Evolutionary conservation across 2,329 filamentous ascomycete species (phyloP).

Genomic region (Aspergillus sp.): DNA sequence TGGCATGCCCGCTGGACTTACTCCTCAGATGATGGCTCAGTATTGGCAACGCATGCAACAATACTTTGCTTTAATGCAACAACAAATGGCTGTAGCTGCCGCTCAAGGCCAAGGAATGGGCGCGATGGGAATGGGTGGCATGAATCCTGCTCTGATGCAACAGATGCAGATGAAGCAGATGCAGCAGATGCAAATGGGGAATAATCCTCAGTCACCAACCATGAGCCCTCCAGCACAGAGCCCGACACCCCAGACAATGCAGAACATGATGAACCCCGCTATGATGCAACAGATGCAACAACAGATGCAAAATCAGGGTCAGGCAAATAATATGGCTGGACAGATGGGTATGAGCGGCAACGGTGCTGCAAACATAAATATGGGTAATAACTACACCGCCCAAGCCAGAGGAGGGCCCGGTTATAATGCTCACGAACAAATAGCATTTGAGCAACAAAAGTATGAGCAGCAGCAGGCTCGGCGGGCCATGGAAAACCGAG

Average conservation of each 20-base stretch:
- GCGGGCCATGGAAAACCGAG: slow-evolving; percentile 48
- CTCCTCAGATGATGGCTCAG: slow-evolving; percentile 94
- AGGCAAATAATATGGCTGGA: slow-evolving; percentile 32
- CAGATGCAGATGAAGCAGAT: slow-evolving; percentile 67
- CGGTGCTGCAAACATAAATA: slow-evolving; percentile 36
- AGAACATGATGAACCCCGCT: slow-evolving; percentile 64
- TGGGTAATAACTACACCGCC: slow-evolving; percentile 46
- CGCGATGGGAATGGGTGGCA: slow-evolving; percentile 60
- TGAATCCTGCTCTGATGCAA: slow-evolving; percentile 75
- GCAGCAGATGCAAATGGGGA: slow-evolving; percentile 51
- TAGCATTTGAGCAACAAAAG: slow-evolving; percentile 75
- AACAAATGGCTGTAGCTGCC: slow-evolving; percentile 68
- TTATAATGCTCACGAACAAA: slow-evolving; percentile 70
- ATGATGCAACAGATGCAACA: slow-evolving; percentile 76
- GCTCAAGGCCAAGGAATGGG: slow-evolving; percentile 43
- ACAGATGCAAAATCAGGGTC: slow-evolving; percentile 50
- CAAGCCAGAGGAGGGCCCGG: slow-evolving; percentile 48
- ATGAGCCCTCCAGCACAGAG: slow-evolving; percentile 39
- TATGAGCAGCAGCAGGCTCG: slow-evolving; percentile 69
- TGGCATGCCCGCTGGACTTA: slow-evolving; percentile 66
- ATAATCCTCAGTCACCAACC: slow-evolving; percentile 32
- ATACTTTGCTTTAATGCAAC: slow-evolving; percentile 93
- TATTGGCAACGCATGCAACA: slow-evolving; percentile 99
- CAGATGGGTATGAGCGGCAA: slow-evolving; percentile 30
- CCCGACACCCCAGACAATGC: slow-evolving; percentile 57